These are phyloP conservation scores for Polychaeton citri DNA, from an alignment of 2,329 filamentous ascomycete species.

Conservation along the genomic window DNA sequence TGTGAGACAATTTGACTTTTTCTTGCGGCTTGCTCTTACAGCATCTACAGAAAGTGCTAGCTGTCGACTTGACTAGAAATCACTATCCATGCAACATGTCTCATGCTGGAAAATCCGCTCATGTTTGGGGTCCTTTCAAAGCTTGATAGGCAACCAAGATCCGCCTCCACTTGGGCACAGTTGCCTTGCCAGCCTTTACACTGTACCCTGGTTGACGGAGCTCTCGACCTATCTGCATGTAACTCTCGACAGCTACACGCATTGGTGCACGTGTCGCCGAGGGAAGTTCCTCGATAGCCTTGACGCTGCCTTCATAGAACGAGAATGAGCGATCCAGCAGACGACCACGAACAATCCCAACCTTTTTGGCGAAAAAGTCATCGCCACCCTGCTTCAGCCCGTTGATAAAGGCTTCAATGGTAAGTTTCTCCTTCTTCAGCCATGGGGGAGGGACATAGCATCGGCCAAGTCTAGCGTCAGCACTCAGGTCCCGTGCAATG, in stretches of 20 bases:
- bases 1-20: too few relatives aligned
- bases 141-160: conserved; percentile 46
- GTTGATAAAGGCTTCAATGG: conserved; percentile 40
- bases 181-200: conserved; percentile 32
- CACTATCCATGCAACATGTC: too few relatives aligned
- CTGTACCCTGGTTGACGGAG: conserved; percentile 34
- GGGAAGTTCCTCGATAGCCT: conserved; percentile 49
- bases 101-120: too few relatives aligned
- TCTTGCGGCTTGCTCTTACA: too few relatives aligned
- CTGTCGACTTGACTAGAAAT: too few relatives aligned
- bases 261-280: conserved; percentile 47
- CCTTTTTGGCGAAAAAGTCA: conserved; percentile 32
- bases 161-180: conserved; percentile 35
- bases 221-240: conserved; percentile 62
- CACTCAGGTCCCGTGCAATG: conserved; percentile 58
- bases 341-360: conserved; percentile 38
- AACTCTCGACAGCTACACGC: conserved; percentile 58
- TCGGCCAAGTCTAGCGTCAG: conserved; percentile 50
- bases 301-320: conserved; percentile 42
- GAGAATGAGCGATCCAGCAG: conserved; percentile 49
- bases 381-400: conserved; percentile 8
- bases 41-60: too few relatives aligned
- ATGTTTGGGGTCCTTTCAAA: conserved; percentile 22
- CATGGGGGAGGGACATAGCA: conserved; percentile 56
- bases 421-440: conserved; percentile 45